These are phyloP conservation scores for Chrysanthemum makinoi DNA, from an alignment of 129 eudicot genomes.

Conservation along the genomic window DNA sequence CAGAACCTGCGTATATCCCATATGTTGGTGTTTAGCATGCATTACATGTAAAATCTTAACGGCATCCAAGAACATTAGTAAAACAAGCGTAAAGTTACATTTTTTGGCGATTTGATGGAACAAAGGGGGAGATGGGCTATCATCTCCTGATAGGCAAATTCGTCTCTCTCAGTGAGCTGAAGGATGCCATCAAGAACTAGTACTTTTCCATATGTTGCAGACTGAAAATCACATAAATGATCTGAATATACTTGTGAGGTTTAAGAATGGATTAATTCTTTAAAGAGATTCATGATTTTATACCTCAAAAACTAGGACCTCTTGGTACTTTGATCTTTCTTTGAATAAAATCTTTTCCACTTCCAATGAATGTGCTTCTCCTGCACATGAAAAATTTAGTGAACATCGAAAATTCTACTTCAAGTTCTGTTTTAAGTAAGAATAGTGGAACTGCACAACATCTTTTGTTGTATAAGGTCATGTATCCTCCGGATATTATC, in stretches of 20 bases:
- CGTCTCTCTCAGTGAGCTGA: constrained; percentile 93
- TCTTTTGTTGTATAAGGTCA: not conserved
- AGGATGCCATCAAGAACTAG: constrained; percentile 95
- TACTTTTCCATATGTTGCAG: constrained; percentile 78
- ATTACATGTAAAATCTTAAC: not conserved
- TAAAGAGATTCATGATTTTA: not conserved
- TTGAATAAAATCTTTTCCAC: constrained; percentile 66
- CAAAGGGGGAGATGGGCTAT: constrained; percentile 96
- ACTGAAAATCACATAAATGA: constrained; percentile 44
- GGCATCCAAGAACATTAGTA: not conserved
- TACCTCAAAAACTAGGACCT: constrained; percentile 95
- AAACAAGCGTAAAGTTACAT: constrained; percentile 38
- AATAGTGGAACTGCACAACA: not conserved
- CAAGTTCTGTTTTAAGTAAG: constrained; percentile 6
- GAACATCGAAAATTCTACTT: not conserved
- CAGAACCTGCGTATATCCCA: constrained; percentile 57
- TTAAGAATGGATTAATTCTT: constrained; percentile 12
- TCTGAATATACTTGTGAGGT: not conserved
- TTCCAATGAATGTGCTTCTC: constrained; percentile 93
- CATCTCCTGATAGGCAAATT: constrained; percentile 98
- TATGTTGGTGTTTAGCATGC: not conserved
- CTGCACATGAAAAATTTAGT: constrained; percentile 34
- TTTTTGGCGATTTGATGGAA: constrained; percentile 82
- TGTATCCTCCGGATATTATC: no score
- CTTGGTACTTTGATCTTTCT: constrained; percentile 83